Evolutionary conservation across 345 rosid genomes (phyloP).

Genomic region (Bretschneidera sinensis): DNA sequence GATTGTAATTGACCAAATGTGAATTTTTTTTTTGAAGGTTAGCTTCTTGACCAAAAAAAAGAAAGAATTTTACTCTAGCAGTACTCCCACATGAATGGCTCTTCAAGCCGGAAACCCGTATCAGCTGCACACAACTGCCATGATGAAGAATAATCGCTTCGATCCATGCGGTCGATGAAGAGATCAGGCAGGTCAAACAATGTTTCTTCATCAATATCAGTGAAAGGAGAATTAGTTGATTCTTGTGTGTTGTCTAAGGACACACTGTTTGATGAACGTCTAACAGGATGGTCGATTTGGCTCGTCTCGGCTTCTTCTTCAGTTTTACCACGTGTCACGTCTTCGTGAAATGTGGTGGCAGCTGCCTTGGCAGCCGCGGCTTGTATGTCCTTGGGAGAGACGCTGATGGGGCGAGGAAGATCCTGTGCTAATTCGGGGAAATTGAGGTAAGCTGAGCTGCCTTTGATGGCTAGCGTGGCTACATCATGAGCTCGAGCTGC

Average conservation of each 20-base stretch:
- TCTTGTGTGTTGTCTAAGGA: conserved; percentile 29
- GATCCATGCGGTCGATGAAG: conserved; percentile 32
- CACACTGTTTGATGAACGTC: conserved; percentile 22
- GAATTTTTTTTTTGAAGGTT: too few relatives aligned
- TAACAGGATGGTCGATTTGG: conserved; percentile 20
- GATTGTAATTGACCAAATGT: too few relatives aligned
- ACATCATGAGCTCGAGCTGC: conserved; percentile 89
- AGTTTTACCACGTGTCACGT: conserved; percentile 4
- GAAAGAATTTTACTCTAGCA: conserved; percentile 2
- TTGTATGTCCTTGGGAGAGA: conserved; percentile 56
- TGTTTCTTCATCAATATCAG: conserved; percentile 46
- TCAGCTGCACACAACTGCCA: conserved; percentile 72
- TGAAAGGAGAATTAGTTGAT: conserved; percentile 33
- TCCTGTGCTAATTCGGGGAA: conserved; percentile 45
- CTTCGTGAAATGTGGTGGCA: conserved; percentile 28
- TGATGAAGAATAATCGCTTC: conserved; percentile 37
- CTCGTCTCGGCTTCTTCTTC: conserved; percentile 27
- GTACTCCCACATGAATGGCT: conserved; percentile 52
- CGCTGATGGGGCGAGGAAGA: conserved; percentile 50
- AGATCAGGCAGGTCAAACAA: conserved; percentile 92
- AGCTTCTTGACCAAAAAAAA: conserved; percentile 1
- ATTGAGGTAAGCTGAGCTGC: conserved; percentile 53
- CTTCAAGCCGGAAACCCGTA: conserved; percentile 55
- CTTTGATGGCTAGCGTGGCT: conserved; percentile 73
- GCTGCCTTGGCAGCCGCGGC: conserved; percentile 56